Evolutionary conservation across 345 rosid species (phyloP).

Genomic region (Brassica carinata): DNA sequence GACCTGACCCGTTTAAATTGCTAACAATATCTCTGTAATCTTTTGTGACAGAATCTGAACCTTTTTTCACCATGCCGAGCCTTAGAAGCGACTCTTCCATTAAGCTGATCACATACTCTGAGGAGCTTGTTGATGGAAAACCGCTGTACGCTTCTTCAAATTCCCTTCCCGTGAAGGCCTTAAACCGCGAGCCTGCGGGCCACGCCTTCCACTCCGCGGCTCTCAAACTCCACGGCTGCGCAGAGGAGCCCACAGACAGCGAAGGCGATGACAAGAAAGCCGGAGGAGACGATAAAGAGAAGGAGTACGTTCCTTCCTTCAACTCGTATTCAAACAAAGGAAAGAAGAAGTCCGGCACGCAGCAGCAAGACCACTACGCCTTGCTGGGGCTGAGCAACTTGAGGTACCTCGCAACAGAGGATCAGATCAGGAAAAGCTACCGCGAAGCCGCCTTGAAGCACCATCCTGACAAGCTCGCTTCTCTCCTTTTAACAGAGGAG

Average conservation of each 20-base stretch:
- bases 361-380: conserved; percentile 93
- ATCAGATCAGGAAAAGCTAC: conserved; percentile 88
- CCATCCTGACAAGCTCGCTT: conserved; percentile 95
- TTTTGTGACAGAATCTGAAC: conserved; percentile 12
- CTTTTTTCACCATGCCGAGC: conserved; percentile 30
- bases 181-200: conserved; percentile 87
- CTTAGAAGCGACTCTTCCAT: conserved; percentile 42
- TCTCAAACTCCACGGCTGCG: conserved; percentile 77
- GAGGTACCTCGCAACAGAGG: conserved; percentile 97
- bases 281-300: conserved; percentile 61
- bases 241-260: conserved; percentile 50
- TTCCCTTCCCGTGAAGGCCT: conserved; percentile 79
- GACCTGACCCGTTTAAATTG: not conserved
- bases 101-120: conserved; percentile 68
- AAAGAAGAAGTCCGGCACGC: conserved; percentile 76
- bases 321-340: conserved; percentile 81
- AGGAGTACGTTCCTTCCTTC: conserved; percentile 59
- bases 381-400: conserved; percentile 87
- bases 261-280: conserved; percentile 55
- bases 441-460: conserved; percentile 92
- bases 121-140: conserved; percentile 78
- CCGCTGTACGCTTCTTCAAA: conserved; percentile 75
- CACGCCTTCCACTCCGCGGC: conserved; percentile 86
- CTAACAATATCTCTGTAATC: conserved; percentile 14
- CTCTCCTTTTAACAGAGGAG: conserved; percentile 83